Evolutionary conservation across 257 asterid genomes (phyloP).

Genomic region (Solanum piurae): DNA sequence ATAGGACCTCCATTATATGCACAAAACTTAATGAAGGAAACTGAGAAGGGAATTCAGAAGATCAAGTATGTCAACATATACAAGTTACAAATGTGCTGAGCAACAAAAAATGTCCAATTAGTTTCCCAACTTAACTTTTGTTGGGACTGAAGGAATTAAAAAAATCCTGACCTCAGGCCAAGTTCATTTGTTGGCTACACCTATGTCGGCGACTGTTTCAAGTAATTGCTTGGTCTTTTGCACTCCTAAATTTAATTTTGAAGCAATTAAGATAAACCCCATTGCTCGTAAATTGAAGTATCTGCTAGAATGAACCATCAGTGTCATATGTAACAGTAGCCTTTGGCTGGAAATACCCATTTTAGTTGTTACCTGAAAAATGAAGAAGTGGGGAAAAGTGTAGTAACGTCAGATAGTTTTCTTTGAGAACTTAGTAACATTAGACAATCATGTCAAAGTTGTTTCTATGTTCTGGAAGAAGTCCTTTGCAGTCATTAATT

Average conservation of each 20-base stretch:
- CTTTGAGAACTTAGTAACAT: not conserved
- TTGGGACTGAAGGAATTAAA: not conserved
- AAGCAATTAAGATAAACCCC: not conserved
- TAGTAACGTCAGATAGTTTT: not conserved
- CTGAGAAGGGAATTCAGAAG: not conserved
- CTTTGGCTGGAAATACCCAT: not conserved
- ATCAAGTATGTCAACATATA: not conserved
- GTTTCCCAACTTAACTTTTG: not conserved
- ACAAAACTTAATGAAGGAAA: not conserved
- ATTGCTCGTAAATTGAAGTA: not conserved
- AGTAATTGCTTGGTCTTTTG: not conserved
- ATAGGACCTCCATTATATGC: not conserved
- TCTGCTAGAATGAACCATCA: not conserved
- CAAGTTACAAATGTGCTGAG: not conserved
- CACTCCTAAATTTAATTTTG: not conserved
- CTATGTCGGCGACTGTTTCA: not conserved
- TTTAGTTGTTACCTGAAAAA: too few species aligned
- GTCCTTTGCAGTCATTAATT: not conserved
- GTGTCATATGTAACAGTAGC: not conserved
- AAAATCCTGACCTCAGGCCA: not conserved
- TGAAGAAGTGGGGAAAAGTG: not conserved
- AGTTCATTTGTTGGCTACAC: not conserved
- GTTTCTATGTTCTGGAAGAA: not conserved
- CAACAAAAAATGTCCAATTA: not conserved
- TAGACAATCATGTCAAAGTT: not conserved